Base-by-base conservation (phyloP, 2,329 filamentous ascomycete species). In the Ciborinia camelliae region DNA sequence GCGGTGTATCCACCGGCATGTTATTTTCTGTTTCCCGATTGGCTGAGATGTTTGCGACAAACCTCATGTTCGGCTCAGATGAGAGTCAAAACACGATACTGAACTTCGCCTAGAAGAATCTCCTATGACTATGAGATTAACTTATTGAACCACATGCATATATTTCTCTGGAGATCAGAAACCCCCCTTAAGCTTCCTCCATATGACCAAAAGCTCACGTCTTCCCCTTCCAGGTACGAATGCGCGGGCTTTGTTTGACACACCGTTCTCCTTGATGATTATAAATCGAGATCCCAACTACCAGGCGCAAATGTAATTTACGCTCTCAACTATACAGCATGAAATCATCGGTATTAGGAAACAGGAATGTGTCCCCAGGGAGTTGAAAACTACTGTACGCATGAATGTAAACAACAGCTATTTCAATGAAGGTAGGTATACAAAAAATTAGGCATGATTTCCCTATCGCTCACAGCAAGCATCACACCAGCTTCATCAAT, bases 331-430 rank as follows among this genome's bases (percentile, higher is more conserved):
- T 86, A n/a, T n/a, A n/a, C n/a, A n/a, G 53, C 95, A 91, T 75
- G 86, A 62, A 89, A 94, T 41, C 92, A 96, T 75, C 86, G 91
- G n/a, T 92, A 87, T 72, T 86, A 93, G 76, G 88, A 82, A 69
- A 91, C 89, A 0, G 91, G 91, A 18, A 83, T 90, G 73, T 96
- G 91, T 74, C 80, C 95, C 66, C 89, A 95, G 70, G 90, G 90
- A 18, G 82, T 82, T 1, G n/a, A n/a, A 83, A 88, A 66, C 88
- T 83, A 91, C n/a, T n/a, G n/a, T n/a, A n/a, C n/a, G n/a, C n/a
- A n/a, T n/a, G n/a, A n/a, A n/a, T 72, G 90, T 95, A 70, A 92
- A 91, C 74, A n/a, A n/a, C n/a, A n/a, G n/a, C n/a, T n/a, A 95
- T 76, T 93, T 93, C 75, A 91, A 90, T 51, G 90, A 94, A 80